Evolutionary conservation across 2,329 filamentous ascomycete species (phyloP).

Genomic region (Xylaria sp.): DNA sequence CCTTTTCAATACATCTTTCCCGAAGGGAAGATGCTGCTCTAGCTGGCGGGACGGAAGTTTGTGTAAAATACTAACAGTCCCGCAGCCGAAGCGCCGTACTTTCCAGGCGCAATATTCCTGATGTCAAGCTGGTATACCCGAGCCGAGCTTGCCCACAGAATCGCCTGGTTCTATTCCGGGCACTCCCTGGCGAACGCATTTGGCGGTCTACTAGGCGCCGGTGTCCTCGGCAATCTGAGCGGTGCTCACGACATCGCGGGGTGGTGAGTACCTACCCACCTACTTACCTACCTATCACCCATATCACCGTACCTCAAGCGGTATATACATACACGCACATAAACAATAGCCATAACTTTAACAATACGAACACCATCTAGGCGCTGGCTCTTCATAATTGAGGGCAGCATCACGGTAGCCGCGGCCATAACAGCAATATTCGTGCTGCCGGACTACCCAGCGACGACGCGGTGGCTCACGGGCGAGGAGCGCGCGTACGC

Average conservation of each 20-base stretch:
- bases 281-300: too few species aligned
- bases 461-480: constrained; percentile 54
- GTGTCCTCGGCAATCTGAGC: constrained; percentile 47
- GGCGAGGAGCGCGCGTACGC: constrained; percentile 56
- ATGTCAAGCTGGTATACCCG: constrained; percentile 52
- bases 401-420: constrained; percentile 45
- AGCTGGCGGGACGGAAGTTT: too few species aligned
- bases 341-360: too few species aligned
- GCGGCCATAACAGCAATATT: constrained; percentile 39
- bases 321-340: too few species aligned
- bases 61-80: constrained; percentile 1
- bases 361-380: constrained; percentile 12
- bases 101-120: constrained; percentile 51
- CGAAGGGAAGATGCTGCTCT: not conserved
- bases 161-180: constrained; percentile 51
- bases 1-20: not conserved
- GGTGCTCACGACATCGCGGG: constrained; percentile 43
- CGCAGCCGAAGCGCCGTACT: constrained; percentile 52
- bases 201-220: constrained; percentile 53
- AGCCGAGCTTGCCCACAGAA: constrained; percentile 47
- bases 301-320: too few species aligned
- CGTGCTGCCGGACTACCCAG: constrained; percentile 55
- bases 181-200: constrained; percentile 54
- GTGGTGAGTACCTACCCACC: constrained; percentile 32
- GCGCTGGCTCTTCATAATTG: constrained; percentile 46